These are phyloP conservation scores for Alternaria viburni DNA, from an alignment of 2,329 filamentous ascomycete species.

Conservation along the genomic window DNA sequence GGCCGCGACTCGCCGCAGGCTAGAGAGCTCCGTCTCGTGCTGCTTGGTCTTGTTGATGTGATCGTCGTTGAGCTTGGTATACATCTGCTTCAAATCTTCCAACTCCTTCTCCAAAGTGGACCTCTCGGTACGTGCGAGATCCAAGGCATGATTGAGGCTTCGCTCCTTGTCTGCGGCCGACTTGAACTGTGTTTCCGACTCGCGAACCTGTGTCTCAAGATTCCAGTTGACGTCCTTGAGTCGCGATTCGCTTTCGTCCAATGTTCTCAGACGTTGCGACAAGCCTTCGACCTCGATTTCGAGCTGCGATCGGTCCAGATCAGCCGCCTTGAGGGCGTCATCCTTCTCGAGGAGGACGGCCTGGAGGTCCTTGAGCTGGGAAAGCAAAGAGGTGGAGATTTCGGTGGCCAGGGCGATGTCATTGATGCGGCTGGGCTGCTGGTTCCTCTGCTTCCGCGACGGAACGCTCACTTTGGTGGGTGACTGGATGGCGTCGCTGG, in stretches of 20 bases:
- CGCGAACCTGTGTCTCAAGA: constrained; percentile 89
- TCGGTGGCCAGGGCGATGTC: constrained; percentile 99
- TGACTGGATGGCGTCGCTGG: constrained; percentile 81
- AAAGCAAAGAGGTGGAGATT: constrained; percentile 91
- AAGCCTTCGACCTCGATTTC: constrained; percentile 83
- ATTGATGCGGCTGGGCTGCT: constrained; percentile 84
- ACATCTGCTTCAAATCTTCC: constrained; percentile 82
- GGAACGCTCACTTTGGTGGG: constrained; percentile 89
- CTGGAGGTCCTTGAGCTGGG: constrained; percentile 92
- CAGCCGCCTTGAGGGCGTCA: constrained; percentile 77
- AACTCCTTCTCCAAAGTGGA: constrained; percentile 80
- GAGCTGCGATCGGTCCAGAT: constrained; percentile 76
- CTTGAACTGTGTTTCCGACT: constrained; percentile 74
- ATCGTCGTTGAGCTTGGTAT: constrained; percentile 82
- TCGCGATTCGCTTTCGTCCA: constrained; percentile 93
- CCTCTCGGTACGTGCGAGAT: constrained; percentile 75
- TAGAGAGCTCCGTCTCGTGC: constrained; percentile 86
- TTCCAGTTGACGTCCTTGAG: constrained; percentile 99
- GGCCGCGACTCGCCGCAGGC: constrained; percentile 78
- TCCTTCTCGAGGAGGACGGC: constrained; percentile 85
- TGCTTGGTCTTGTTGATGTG: constrained; percentile 77
- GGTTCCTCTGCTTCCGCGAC: constrained; percentile 87
- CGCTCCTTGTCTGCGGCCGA: constrained; percentile 84
- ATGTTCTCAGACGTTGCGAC: constrained; percentile 76
- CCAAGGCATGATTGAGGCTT: constrained; percentile 76